Evolutionary conservation across 1,284 basidiomycete species (phyloP).

Genomic region (Sphagnurus paluster): DNA sequence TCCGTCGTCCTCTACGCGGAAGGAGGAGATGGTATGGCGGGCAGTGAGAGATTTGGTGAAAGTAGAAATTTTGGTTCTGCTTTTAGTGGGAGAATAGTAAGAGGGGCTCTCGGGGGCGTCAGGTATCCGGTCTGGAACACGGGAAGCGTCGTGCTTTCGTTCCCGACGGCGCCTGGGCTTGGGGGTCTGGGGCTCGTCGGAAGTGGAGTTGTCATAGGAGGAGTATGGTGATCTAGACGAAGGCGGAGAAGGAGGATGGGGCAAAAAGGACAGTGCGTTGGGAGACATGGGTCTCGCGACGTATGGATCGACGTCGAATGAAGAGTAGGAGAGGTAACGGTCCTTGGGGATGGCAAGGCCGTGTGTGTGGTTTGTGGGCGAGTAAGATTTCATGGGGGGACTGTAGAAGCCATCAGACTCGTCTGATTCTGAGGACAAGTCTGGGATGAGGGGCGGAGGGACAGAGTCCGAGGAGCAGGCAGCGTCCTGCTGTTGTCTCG

Average conservation of each 20-base stretch:
- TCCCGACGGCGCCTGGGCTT: constrained; percentile 27
- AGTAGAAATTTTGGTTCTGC: constrained; percentile 12
- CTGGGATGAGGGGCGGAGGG: constrained; percentile 54
- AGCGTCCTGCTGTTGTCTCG: constrained; percentile 16
- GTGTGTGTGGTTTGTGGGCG: constrained; percentile 19
- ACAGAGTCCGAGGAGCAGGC: constrained; percentile 14
- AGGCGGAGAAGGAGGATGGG: constrained; percentile 26
- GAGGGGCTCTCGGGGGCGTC: constrained; percentile 15
- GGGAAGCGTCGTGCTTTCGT: constrained; percentile 32
- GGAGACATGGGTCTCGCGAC: constrained; percentile 19
- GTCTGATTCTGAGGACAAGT: constrained; percentile 63
- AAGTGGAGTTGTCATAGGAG: constrained; percentile 9
- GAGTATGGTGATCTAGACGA: constrained; percentile 18
- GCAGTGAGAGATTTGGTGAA: constrained; percentile 12
- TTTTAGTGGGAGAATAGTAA: constrained; percentile 21
- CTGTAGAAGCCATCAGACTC: constrained; percentile 55
- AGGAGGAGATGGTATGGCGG: constrained; percentile 18
- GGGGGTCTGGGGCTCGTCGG: constrained; percentile 13
- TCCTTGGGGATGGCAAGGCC: constrained; percentile 25
- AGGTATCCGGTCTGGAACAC: constrained; percentile 39
- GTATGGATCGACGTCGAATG: constrained; percentile 17
- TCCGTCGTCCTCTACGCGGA: constrained; percentile 33
- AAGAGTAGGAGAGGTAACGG: constrained; percentile 7
- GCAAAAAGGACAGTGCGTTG: constrained; percentile 30
- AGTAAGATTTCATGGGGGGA: constrained; percentile 27